These are phyloP conservation scores for Pittosporum tobira DNA, from an alignment of 129 eudicot species.

Conservation along the genomic window DNA sequence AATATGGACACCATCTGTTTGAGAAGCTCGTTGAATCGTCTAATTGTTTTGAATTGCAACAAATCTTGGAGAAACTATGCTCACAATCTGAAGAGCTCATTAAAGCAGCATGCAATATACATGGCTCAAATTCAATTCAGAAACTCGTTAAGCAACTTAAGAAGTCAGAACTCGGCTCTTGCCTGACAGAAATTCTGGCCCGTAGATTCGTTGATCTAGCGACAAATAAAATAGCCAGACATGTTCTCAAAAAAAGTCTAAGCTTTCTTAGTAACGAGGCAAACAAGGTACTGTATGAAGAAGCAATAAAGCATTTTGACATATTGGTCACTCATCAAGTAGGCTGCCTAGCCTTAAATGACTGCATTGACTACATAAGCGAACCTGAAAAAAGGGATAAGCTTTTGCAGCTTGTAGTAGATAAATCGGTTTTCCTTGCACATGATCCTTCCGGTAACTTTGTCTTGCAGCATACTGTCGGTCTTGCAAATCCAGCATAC, in stretches of 20 bases:
- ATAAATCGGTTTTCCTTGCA: background rate
- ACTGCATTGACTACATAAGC: background rate
- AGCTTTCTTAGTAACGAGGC: conserved; percentile 3
- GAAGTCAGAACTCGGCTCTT: background rate
- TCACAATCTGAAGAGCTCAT: background rate
- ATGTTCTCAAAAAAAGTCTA: conserved; percentile 7
- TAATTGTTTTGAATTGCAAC: background rate
- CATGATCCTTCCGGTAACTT: conserved; percentile 14
- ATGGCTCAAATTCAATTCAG: conserved; percentile 7
- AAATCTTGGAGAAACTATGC: conserved; percentile 2
- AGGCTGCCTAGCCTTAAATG: conserved; percentile 13
- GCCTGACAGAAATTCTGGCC: conserved; percentile 6
- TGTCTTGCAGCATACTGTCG: conserved; percentile 4
- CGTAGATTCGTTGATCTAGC: background rate
- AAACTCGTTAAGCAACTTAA: background rate
- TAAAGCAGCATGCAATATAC: background rate
- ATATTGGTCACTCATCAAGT: conserved; percentile 3
- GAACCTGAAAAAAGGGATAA: background rate
- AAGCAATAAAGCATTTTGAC: background rate
- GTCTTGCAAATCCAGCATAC: background rate
- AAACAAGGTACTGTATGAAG: conserved; percentile 8
- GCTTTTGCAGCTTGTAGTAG: conserved; percentile 3
- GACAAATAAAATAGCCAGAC: conserved; percentile 5
- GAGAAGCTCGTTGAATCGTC: conserved; percentile 5
- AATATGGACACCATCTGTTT: conserved; percentile 7